Evolutionary conservation across 345 rosid genomes (phyloP).

Genomic region (Adansonia digitata): DNA sequence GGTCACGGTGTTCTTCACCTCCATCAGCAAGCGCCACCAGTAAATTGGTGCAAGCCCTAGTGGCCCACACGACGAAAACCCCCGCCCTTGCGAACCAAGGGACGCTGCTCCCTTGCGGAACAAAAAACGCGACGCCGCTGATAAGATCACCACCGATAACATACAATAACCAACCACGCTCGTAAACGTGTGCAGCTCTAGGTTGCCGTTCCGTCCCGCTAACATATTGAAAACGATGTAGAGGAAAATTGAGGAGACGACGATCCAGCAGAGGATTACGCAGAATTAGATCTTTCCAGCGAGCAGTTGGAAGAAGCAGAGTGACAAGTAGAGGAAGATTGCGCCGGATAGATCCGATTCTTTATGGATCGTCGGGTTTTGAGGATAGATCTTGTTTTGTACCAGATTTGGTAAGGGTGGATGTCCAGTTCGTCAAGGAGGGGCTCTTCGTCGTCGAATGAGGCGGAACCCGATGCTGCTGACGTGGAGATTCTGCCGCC

Average conservation of each 20-base stretch:
- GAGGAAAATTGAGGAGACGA: constrained; percentile 77
- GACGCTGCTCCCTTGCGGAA: constrained; percentile 53
- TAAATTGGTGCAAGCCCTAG: constrained; percentile 65
- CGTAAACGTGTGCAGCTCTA: constrained; percentile 86
- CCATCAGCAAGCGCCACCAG: constrained; percentile 86
- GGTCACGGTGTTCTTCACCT: constrained; percentile 82
- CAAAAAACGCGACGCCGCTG: constrained; percentile 69
- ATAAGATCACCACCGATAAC: constrained; percentile 71
- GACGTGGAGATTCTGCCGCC: constrained; percentile 54
- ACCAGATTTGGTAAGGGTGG: constrained; percentile 96
- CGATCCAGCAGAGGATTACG: constrained; percentile 88
- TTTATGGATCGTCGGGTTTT: constrained; percentile 60
- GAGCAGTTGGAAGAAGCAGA: constrained; percentile 79
- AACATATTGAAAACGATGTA: constrained; percentile 90
- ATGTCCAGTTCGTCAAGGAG: constrained; percentile 94
- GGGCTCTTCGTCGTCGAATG: constrained; percentile 88
- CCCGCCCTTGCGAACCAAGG: constrained; percentile 50
- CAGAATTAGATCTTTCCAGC: constrained; percentile 94
- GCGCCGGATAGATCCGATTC: constrained; percentile 94
- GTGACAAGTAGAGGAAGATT: constrained; percentile 65
- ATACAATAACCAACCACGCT: constrained; percentile 82
- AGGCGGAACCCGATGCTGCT: constrained; percentile 30
- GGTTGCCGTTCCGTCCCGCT: constrained; percentile 80
- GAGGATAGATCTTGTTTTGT: constrained; percentile 73
- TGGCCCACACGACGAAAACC: constrained; percentile 73